Evolutionary conservation across 768 basidiomycete species (phyloP).

Genomic region (Gyrodon lividus): DNA sequence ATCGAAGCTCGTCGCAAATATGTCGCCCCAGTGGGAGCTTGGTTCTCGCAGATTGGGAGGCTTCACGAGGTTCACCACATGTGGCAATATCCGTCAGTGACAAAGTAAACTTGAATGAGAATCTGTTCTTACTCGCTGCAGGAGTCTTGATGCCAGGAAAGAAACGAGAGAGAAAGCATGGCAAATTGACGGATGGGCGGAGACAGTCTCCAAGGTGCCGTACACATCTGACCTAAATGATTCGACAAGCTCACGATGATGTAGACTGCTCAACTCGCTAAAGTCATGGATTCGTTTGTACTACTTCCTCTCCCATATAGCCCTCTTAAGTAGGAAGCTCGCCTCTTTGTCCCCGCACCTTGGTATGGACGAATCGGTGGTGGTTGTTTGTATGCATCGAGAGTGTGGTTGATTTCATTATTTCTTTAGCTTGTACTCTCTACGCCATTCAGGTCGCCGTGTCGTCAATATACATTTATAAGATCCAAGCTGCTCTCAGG

Average conservation of each 20-base stretch:
- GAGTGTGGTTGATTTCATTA: background rate
- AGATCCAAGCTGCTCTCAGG: background rate
- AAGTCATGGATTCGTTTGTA: slow-evolving; percentile 84
- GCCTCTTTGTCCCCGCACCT: background rate
- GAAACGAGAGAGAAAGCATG: slow-evolving; percentile 87
- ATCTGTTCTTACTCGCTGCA: slow-evolving; percentile 27
- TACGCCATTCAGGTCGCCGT: background rate
- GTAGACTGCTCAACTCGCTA: slow-evolving; percentile 87
- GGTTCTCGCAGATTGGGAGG: slow-evolving; percentile 86
- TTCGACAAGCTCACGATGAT: slow-evolving; percentile 1
- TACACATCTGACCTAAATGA: slow-evolving; percentile 14
- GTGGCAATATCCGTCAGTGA: slow-evolving; percentile 91
- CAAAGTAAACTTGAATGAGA: slow-evolving; percentile 4
- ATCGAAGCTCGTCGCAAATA: slow-evolving; percentile 91
- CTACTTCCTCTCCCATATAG: slow-evolving; percentile 78
- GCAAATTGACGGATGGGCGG: slow-evolving; percentile 94
- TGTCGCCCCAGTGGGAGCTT: slow-evolving; percentile 85
- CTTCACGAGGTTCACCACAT: slow-evolving; percentile 91
- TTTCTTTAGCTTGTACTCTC: background rate
- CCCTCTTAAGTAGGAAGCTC: slow-evolving; percentile 64
- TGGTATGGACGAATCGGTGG: background rate
- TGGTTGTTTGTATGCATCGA: background rate
- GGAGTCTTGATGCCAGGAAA: slow-evolving; percentile 77
- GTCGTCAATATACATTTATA: background rate
- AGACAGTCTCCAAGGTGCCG: slow-evolving; percentile 83